Base-by-base conservation (phyloP, 2,329 filamentous ascomycete species). In the Eutypella sp. region DNA sequence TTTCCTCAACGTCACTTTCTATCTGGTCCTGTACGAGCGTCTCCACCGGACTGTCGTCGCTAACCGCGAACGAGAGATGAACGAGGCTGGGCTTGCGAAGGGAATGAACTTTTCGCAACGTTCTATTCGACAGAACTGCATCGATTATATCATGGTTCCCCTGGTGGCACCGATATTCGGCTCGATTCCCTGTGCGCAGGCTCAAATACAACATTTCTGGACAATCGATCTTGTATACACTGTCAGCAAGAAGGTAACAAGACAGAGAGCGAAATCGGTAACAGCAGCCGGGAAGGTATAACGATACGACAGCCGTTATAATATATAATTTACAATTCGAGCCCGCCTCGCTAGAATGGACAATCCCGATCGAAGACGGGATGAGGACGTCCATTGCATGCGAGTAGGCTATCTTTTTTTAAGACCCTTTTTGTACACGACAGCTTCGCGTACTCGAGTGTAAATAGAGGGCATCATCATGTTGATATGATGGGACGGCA, bases 161-260 rank as follows among this genome's bases (percentile, higher is more conserved):
- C 60, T 87, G 9, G 81, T 85, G 9, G 84, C 83, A 5, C 82
- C 83, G 2, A 54, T 87, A 3, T 88, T 82, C 55, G 84, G 84
- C 16, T 76, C 82, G 0, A 76, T 87, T 16, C 85, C 85, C 0
- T 79, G 81, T 37, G 72, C 82, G 4, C 82, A 87, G 51, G 85
- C 85, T 2, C 78, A 85, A 52, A 65, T 87, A 45, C 79, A 74
- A 58, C 85, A 89, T 60, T 80, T 88, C 58, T 88, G 82, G 76
- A 86, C 81, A 0, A 69, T 83, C 27, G 73, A 85, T 46, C 62
- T 89, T 53, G 81, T 84, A 10, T 89, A 89, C 64, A 78, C 81
- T 0, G 84, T 89, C 57, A 87, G 82, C 68, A 81, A 82, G 65
- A 89, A 88, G 61, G 76, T 81, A 56, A 78, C 73, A 2, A 67